These are phyloP conservation scores for Aspergillus carbonarius DNA, from an alignment of 2,329 filamentous ascomycete genomes.

Conservation along the genomic window DNA sequence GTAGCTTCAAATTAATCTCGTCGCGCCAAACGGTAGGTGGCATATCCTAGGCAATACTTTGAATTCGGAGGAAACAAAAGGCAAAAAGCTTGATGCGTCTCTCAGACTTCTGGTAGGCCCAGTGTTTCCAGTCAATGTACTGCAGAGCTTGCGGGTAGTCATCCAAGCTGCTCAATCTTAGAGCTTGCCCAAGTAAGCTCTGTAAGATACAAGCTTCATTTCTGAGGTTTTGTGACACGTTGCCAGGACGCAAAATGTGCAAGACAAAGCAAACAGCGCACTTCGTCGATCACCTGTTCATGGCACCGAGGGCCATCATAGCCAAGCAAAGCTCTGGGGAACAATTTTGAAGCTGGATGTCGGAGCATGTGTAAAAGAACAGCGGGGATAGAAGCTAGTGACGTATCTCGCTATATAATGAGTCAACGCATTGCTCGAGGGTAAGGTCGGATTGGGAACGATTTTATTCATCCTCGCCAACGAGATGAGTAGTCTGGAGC, in stretches of 20 bases:
- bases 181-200: not conserved
- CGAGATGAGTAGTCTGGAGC: not conserved
- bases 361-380: slow-evolving; percentile 5
- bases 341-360: slow-evolving; percentile 5
- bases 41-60: slow-evolving; percentile 3
- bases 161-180: not conserved
- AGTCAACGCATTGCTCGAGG: slow-evolving; percentile 4
- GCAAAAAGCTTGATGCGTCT: slow-evolving; percentile 7
- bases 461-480: not conserved
- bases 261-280: slow-evolving; percentile 7
- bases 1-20: slow-evolving; percentile 5
- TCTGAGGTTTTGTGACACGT: not conserved
- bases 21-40: not conserved
- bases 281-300: slow-evolving; percentile 4
- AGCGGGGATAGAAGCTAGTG: slow-evolving; percentile 8
- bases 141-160: not conserved
- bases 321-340: slow-evolving; percentile 4
- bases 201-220: not conserved
- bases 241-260: slow-evolving; percentile 3
- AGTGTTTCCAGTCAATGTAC: not conserved
- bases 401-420: slow-evolving; percentile 9
- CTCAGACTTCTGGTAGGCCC: slow-evolving; percentile 4
- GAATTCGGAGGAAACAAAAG: slow-evolving; percentile 8
- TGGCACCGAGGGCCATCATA: slow-evolving; percentile 8
- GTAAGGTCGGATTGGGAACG: slow-evolving; percentile 38